Base-by-base conservation (phyloP, 768 basidiomycete genomes). In the Clitopilus hobsonii region DNA sequence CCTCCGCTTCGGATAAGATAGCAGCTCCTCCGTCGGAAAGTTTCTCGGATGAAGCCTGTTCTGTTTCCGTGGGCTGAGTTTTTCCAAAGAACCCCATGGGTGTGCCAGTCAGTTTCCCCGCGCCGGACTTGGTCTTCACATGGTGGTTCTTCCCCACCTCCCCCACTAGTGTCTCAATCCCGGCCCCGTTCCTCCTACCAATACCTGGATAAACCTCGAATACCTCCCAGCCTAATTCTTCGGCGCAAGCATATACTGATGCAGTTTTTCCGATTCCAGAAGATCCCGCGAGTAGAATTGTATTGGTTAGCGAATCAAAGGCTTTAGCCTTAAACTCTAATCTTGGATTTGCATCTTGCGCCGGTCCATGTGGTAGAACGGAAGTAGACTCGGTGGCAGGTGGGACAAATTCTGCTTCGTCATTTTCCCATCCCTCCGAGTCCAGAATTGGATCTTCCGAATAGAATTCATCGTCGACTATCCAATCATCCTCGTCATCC, bases 151-250 rank as follows among this genome's bases (percentile, higher is more conserved):
- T 92, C 18, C 94, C 93, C 2, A 95, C 93, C 56, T 96, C 93
- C 13, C 97, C 97, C 48, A 98, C 83, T 58, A 94, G 78, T 55
- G 79, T 77, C 54, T 88, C 84, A 60, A 99, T 73, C 61, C 84
- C 90, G 23, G 84, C 75, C 5, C 89, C 91, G 56, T 83, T 89
- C 29, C 97, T 83, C 63, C 83, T 89, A n/a, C 94, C 94, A 51
- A 95, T 86, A 2, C 97, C 97, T 23, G 97, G 91, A 71, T 94
- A 89, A 11, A 98, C 94, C 68, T 99, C 97, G 64, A 98, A 97
- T 11, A 98, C 84, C 50, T 95, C 91, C 91, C 92, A 99, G 13
- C 87, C 92, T 28, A 99, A 77, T 70, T 99, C 96, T 53, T 86
- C 83, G 4, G 94, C 93, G 64, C 94, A 95, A 0, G 96, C 94